phyloP scores from a whole-genome alignment of 305 asterid species.

The Fraxinus paxiana region DNA sequence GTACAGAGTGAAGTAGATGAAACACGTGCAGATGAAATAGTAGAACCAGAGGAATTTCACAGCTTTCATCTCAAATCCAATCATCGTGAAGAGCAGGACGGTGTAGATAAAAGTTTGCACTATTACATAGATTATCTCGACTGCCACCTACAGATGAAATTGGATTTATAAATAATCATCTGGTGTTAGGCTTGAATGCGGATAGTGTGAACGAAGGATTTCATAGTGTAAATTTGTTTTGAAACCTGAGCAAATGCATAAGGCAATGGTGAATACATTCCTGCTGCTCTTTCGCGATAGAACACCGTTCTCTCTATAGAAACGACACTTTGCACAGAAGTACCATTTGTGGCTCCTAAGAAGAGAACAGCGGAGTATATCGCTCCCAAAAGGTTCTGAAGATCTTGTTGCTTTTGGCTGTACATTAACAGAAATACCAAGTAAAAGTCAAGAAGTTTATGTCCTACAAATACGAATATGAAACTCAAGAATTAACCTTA shows the following conservation, averaged over 20 bases:
- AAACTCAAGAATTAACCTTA: neutral
- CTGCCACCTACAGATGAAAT: slow-evolving; percentile 36
- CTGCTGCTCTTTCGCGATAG: slow-evolving; percentile 51
- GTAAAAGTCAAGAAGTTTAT: neutral
- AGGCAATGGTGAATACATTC: slow-evolving; percentile 46
- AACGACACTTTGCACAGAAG: slow-evolving; percentile 36
- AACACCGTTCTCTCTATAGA: slow-evolving; percentile 40
- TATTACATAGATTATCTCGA: slow-evolving; percentile 40
- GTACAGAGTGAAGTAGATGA: slow-evolving; percentile 40
- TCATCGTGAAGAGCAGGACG: slow-evolving; percentile 44
- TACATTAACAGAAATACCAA: neutral
- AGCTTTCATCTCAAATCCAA: slow-evolving; percentile 40
- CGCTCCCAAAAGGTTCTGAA: slow-evolving; percentile 41
- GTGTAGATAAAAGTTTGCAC: slow-evolving; percentile 32
- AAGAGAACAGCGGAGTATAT: slow-evolving; percentile 37
- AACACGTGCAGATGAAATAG: slow-evolving; percentile 42
- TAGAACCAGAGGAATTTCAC: slow-evolving; percentile 48
- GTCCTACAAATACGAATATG: neutral
- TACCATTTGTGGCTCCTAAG: slow-evolving; percentile 31
- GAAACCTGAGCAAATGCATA: slow-evolving; percentile 49
- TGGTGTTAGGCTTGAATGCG: neutral
- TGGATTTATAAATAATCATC: neutral
- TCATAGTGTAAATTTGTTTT: neutral
- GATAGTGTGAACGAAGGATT: neutral
- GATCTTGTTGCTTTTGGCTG: slow-evolving; percentile 42